These are phyloP conservation scores for Dicorynia guianensis DNA, from an alignment of 306 rosid genomes.

Conservation along the genomic window DNA sequence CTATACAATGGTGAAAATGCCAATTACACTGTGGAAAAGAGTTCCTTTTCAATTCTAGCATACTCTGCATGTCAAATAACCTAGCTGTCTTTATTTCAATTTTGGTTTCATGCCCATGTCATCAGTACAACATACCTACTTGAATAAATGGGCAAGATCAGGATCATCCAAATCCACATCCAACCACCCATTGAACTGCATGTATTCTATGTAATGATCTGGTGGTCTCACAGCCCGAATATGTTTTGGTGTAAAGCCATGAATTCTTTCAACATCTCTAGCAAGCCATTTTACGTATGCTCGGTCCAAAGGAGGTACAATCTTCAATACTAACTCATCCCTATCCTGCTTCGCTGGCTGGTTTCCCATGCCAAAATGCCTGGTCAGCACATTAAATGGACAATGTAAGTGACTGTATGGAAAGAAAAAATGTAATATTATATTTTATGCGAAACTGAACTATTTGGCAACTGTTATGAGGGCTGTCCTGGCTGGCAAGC, in stretches of 20 bases:
- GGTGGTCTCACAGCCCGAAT: slow-evolving; percentile 57
- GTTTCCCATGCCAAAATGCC: slow-evolving; percentile 36
- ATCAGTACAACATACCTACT: slow-evolving; percentile 27
- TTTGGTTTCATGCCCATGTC: too few species aligned
- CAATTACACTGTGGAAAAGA: too few species aligned
- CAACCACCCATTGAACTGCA: slow-evolving; percentile 64
- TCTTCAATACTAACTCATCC: slow-evolving; percentile 51
- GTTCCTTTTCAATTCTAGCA: too few species aligned
- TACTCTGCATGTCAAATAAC: too few species aligned
- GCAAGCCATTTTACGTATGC: slow-evolving; percentile 61
- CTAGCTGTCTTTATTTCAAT: too few species aligned
- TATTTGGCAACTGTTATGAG: too few species aligned
- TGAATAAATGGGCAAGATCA: slow-evolving; percentile 56
- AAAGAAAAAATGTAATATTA: too few species aligned
- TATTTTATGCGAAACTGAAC: too few species aligned
- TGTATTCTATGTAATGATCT: slow-evolving; percentile 60
- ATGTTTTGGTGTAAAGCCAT: slow-evolving; percentile 55
- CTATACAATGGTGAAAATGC: too few species aligned
- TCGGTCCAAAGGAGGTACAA: slow-evolving; percentile 61
- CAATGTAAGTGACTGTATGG: too few species aligned
- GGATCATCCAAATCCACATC: slow-evolving; percentile 61
- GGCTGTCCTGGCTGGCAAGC: too few species aligned
- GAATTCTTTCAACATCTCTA: slow-evolving; percentile 60
- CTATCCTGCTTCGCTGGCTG: slow-evolving; percentile 38
- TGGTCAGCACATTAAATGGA: not conserved